phyloP scores from a whole-genome alignment of 495 filamentous ascomycete genomes.

The Bacidia rubella region DNA sequence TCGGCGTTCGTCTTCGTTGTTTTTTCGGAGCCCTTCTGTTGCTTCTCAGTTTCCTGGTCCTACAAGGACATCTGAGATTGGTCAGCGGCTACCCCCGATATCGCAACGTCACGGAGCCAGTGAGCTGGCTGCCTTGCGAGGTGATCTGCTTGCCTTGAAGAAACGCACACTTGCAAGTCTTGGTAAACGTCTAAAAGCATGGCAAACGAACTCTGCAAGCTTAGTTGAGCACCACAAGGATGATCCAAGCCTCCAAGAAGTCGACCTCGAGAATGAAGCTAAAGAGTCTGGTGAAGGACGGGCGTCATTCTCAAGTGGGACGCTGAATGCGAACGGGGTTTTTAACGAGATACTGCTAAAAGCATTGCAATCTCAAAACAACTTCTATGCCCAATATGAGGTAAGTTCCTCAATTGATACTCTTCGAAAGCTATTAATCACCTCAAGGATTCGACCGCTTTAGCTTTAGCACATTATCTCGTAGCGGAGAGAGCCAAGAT shows the following conservation, averaged over 20 bases:
- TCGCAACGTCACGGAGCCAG: slow-evolving; percentile 54
- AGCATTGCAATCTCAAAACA: slow-evolving; percentile 33
- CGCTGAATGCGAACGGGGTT: slow-evolving; percentile 28
- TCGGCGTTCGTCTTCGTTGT: slow-evolving; percentile 32
- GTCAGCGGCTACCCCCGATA: slow-evolving; percentile 9
- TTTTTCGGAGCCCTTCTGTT: slow-evolving; percentile 1
- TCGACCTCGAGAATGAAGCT: slow-evolving; percentile 33
- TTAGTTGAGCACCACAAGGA: slow-evolving; percentile 27
- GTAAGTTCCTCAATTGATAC: neutral
- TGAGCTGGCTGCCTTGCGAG: slow-evolving; percentile 69
- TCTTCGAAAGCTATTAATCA: neutral
- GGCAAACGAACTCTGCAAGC: slow-evolving; percentile 66
- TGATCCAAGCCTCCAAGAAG: slow-evolving; percentile 38
- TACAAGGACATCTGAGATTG: slow-evolving; percentile 9
- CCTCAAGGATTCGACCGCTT: slow-evolving; percentile 26
- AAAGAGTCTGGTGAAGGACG: neutral
- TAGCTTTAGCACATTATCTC: slow-evolving; percentile 43
- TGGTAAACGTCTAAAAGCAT: slow-evolving; percentile 53
- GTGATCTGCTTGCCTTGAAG: slow-evolving; percentile 66
- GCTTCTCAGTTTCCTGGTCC: slow-evolving; percentile 2
- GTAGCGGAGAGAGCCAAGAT: slow-evolving; percentile 65
- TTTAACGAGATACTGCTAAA: slow-evolving; percentile 35
- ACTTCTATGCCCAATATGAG: slow-evolving; percentile 27
- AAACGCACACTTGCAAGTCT: slow-evolving; percentile 64
- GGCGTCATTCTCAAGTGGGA: neutral